Evolutionary conservation across 192 early-diverging fungal genomes (phyloP), one percentile per base, ranked within the genome.

Genomic region (Backusella circina): DNA sequence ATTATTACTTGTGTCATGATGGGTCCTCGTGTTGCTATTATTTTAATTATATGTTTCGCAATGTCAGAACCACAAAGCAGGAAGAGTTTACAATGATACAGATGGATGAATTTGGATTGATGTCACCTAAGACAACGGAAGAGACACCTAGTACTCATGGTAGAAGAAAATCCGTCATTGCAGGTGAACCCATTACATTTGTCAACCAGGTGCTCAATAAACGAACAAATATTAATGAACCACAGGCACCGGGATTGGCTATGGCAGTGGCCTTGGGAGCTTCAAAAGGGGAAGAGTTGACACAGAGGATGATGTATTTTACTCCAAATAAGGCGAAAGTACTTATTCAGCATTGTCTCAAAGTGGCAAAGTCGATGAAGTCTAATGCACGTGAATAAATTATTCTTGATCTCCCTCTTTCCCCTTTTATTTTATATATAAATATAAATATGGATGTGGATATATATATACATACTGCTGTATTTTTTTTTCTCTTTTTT

Each of bases 11-110:
- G 21, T 28, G 39, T 30, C 26, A 68, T 30, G 51, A 35, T n/a
- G 36, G 4, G 8, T 39, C 38, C 2, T 21, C 35, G 15, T 31
- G 54, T 5, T 78, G 77, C 50, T 78, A 78, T 73, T 78, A 73
- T 73, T 12, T 54, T 10, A 41, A 35, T n/a, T 78, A 78, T 32
- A 54, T 78, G 77, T 78, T 67, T 26, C 73, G 73, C 21, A 18
- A 65, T 3, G 39, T 74, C 16, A 61, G 30, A 23, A 65, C 35
- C 18, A 74, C 73, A 67, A 39, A 65, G 9, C 38, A 74, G 47
- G 21, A 16, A 50, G 37, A 37, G 30, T 28, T 67, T 44, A 21
- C 23, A 18, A 33, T 44, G 28, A 36, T 67, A 47, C 3, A 35
- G 3, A 67, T 67, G 64, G 38, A 74, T 44, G 64, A 50, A 47